Evolutionary conservation across 1,139 yeast genomes (phyloP), one percentile per base, ranked within the genome.

Genomic region (Yamadazyma sp.): DNA sequence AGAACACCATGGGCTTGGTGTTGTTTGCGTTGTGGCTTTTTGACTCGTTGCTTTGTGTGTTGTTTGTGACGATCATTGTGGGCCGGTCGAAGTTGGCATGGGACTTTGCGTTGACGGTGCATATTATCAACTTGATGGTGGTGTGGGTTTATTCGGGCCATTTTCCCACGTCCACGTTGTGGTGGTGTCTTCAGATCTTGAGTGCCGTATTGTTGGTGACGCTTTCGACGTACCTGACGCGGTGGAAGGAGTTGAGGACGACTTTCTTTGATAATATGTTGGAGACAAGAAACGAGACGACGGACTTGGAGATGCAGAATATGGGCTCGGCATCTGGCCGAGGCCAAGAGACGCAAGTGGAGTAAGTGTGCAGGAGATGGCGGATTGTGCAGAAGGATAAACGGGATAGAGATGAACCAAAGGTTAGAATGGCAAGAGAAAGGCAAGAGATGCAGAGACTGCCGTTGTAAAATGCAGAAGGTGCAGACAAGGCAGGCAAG

Each of bases 21-120:
- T 63, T 90, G 34, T 76, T 83, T 33, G 61, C 76, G 11, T 61
- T 89, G 44, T 90, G 97, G 97, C 67, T 90, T 11, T 63, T 87
- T 40, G 95, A 86, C 57, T 74, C 96, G 1, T 67, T 85, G 37
- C 59, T 83, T 14, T 82, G 90, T 53, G 96, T 89, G 1, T 62
- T 87, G 13, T 88, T 88, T 53, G 81, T 92, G 54, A 87, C 96
- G 1, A 64, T 89, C 4, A 82, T 90, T 16, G 96, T 92, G 13
- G 97, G 97, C 0, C 70, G 97, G 43, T 85, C 95, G 29, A 92
- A 90, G 59, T 67, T 92, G 41, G 97, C 97, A 0, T 85, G 96
- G 86, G 98, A 92, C 61, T 92, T 90, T 65, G 96, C 96, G 10
- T 57, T 92, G 24, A 90, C 98, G 0, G 71, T 92, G 12, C 97